Evolutionary conservation across 768 basidiomycete species (phyloP), one percentile per base, ranked within the genome.

Genomic region (Thelephora ganbajun): DNA sequence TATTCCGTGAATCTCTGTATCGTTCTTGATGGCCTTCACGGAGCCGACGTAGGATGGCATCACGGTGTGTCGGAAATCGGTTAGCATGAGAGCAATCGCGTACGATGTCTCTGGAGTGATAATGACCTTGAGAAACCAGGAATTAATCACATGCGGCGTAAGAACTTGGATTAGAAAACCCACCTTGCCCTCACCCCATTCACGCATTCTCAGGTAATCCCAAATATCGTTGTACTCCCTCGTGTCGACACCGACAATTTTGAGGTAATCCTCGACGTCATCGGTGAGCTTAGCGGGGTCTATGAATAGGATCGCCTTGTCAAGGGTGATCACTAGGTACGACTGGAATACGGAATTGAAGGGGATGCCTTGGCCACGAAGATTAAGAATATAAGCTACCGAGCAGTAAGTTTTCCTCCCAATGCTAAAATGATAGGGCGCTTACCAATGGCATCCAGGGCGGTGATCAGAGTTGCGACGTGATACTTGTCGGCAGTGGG

Each of bases 311-410:
- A 79, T 67, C 5, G 75, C 69, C n/a, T 60, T 61, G 11, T 79
- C 68, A 6, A 75, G 59, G 3, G 79, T 73, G 35, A 97, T 70
- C 56, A 81, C 86, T n/a, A 93, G 64, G 59, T 94, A 98, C 0
- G 85, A 76, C 45, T 84, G 85, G 67, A 96, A 94, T 7, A 98
- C 74, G 0, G 94, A 96, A 59, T 89, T 92, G 69, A 79, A 88
- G 0, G 89, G 88, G 43, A 97, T 81, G 57, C 97, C 93, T 2
- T 77, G 73, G 33, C 92, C 93, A 44, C 94, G 83, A 47, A 93
- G 67, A 58, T 98, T 98, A 33, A 97, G 69, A 2, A 86, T 57
- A 68, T 89, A 96, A 0, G 94, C 94, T 77, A 65, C 26, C 19
- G 39, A 30, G 48, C 45, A 34, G 30, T 56, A 43, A 59, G 43